phyloP scores from a whole-genome alignment of 352 stramenopile genomes.

The Phytopythium boreale region DNA sequence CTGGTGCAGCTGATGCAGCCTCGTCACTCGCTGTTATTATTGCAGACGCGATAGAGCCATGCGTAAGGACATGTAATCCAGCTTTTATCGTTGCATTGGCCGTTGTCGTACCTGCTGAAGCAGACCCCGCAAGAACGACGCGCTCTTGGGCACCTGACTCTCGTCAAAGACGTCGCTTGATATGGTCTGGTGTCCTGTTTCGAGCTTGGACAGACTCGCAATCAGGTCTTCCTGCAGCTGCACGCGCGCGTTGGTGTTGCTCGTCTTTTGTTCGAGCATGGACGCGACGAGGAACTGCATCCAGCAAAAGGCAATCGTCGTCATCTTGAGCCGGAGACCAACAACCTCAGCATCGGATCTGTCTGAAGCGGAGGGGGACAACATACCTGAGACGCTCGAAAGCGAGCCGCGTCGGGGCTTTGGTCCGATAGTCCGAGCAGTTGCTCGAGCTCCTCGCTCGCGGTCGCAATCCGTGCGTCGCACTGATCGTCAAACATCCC shows the following conservation, averaged over 20 bases:
- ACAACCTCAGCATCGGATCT: not conserved
- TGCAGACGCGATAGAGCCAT: not conserved
- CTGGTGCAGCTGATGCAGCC: conserved; percentile 58
- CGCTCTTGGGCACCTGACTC: conserved; percentile 14
- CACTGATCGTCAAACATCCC: no score
- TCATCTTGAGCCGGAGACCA: not conserved
- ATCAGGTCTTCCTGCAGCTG: conserved; percentile 31
- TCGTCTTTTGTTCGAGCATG: conserved; percentile 60
- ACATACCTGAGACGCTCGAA: conserved; percentile 45
- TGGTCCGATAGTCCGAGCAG: conserved; percentile 42
- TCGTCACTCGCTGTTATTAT: conserved; percentile 42
- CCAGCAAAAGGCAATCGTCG: not conserved
- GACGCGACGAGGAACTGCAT: conserved; percentile 47
- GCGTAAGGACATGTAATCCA: conserved; percentile 2
- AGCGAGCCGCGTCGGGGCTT: conserved; percentile 38
- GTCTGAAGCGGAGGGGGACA: not conserved
- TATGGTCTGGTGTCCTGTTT: not conserved
- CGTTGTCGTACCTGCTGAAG: conserved; percentile 42
- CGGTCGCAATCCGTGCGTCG: conserved; percentile 39
- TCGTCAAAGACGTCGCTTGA: conserved; percentile 2
- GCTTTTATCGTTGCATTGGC: no score
- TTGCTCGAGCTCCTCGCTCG: conserved; percentile 39
- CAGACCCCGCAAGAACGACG: conserved; percentile 52
- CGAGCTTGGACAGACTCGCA: conserved; percentile 2
- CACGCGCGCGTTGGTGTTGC: conserved; percentile 37